Base-by-base conservation (phyloP, 148 eudicot genomes). In the Talinum fruticosum region DNA sequence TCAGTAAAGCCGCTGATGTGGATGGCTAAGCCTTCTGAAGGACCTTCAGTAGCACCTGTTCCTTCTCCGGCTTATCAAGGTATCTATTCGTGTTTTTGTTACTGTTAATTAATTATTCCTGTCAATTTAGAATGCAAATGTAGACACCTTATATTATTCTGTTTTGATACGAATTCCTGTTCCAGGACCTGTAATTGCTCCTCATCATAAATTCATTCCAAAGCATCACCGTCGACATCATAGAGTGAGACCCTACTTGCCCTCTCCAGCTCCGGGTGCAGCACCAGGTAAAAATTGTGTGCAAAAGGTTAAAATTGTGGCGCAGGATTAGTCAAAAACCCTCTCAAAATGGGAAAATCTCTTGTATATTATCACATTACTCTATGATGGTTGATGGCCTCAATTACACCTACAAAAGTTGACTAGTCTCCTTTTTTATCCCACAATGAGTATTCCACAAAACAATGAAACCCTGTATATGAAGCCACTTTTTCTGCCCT, bases 1-100 rank as follows among this genome's bases (percentile, higher is more conserved):
- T 34, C 73, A 49, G 65, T 34, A 53, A 30, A 76, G 64, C 84
- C 12, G 35, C 82, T 41, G 66, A 72, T 37, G 61, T 34, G 64
- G n/a, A 79, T 65, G 75, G 66, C 67, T 73, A 84, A 82, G 77
- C 84, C 88, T 65, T 78, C 76, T 77, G 38, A 57, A 41, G 80
- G 81, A 71, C 82, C 86, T 70, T 81, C 85, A 15, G 59, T 76
- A 71, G 86, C 82, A 23, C 90, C 89, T 37, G 80, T 88, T 83
- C 90, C 92, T 54, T 87, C 97, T 84, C 92, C 91, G 10, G 33
- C 83, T 29, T 59, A 82, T 84, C 89, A 71, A 87, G 97, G 98
- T 92, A 82, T 57, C 53, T 29, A 69, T 51, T 66, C 28, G 32
- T 62, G 66, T 62, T 62, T 62, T 18, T 62, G 18, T 62, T 8